Evolutionary conservation across 2,329 filamentous ascomycete genomes (phyloP).

Genomic region (Endothia cerciana): DNA sequence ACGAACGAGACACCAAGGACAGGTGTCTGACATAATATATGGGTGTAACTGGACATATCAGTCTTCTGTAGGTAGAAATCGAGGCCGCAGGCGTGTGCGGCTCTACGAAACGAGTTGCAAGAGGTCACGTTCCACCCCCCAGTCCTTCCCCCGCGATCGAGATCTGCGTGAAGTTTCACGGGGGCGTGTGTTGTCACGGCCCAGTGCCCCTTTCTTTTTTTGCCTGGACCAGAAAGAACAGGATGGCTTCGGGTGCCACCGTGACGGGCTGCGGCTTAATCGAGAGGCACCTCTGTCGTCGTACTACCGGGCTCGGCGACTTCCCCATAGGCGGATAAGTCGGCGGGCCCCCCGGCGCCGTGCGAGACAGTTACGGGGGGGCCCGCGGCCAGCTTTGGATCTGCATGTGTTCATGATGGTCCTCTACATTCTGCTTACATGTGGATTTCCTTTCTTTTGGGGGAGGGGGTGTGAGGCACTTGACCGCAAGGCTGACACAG

Average conservation of each 20-base stretch:
- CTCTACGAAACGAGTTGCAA: slow-evolving; percentile 1
- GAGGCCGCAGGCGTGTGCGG: background rate
- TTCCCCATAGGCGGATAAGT: background rate
- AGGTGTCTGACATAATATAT: slow-evolving; percentile 12
- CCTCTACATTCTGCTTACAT: too few species aligned
- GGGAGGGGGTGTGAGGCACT: too few species aligned
- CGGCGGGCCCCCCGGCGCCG: too few species aligned
- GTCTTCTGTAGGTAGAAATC: background rate
- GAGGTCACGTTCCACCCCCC: background rate
- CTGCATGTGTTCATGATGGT: too few species aligned
- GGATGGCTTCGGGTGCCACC: background rate
- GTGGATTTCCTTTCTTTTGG: too few species aligned
- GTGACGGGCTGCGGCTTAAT: background rate
- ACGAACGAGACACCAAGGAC: slow-evolving; percentile 11
- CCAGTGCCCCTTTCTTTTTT: background rate
- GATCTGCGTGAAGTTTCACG: background rate
- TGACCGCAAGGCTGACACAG: too few species aligned
- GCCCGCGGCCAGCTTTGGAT: too few species aligned
- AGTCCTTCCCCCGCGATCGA: slow-evolving; percentile 3
- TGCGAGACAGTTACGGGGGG: too few species aligned
- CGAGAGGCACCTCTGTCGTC: background rate
- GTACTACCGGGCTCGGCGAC: background rate
- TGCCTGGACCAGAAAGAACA: background rate
- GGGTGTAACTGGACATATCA: background rate
- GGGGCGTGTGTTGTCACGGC: background rate